Conservation (phyloP, 1,284 basidiomycete species). For the Ustilago shanxiensis region DNA sequence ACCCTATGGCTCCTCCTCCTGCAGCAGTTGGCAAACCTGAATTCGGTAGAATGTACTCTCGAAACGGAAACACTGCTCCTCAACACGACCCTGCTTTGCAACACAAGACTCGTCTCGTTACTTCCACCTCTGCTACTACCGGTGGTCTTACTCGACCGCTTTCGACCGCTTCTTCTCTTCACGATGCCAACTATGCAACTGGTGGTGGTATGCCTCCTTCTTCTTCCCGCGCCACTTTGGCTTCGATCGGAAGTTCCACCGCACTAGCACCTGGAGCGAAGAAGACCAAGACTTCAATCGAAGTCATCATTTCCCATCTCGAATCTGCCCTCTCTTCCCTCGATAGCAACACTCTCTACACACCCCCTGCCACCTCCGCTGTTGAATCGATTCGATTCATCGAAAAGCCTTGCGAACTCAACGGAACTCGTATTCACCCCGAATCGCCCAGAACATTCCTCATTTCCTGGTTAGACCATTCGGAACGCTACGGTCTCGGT, state of each 20-base stretch:
- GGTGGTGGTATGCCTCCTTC: conserved; percentile 11
- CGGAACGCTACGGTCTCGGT: conserved; percentile 98
- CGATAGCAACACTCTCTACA: conserved; percentile 76
- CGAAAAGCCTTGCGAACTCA: conserved; percentile 63
- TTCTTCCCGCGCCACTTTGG: conserved; percentile 33
- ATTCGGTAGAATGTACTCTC: conserved; percentile 39
- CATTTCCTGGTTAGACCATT: conserved; percentile 97
- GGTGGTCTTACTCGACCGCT: conserved; percentile 13
- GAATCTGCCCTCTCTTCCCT: conserved; percentile 79
- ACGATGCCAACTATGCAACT: conserved; percentile 13
- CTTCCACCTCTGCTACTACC: conserved; percentile 1
- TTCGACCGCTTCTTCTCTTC: conserved; percentile 15
- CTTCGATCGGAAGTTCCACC: conserved; percentile 34
- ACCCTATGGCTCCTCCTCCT: conserved; percentile 46
- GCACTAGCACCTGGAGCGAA: conserved; percentile 26
- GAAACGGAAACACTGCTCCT: conserved; percentile 25
- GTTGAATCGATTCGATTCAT: conserved; percentile 29
- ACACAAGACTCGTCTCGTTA: conserved; percentile 57
- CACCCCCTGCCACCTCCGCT: conserved; percentile 69
- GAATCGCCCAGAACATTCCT: conserved; percentile 87
- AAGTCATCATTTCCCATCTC: conserved; percentile 76
- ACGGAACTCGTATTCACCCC: conserved; percentile 72
- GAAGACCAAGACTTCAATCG: conserved; percentile 52
- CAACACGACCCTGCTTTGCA: conserved; percentile 29
- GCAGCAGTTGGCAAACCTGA: conserved; percentile 16